Percentiles rank a stretch among this genome's conserved stretches.
Conservation (phyloP, 2,329 filamentous ascomycete species). For the Curvularia eragrostidis region DNA sequence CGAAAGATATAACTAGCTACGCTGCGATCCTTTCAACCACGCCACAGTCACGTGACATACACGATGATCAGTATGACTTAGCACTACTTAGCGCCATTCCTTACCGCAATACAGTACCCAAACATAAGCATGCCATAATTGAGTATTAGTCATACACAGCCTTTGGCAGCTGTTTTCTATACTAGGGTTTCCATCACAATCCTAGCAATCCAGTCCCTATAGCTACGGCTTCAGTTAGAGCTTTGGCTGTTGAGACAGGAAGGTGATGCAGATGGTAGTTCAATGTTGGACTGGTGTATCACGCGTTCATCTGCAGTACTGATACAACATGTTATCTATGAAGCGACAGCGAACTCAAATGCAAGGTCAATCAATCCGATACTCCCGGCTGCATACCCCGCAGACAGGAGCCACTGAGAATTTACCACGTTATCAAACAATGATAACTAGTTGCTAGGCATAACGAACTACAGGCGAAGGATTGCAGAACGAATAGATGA, state of each 20-base stretch:
- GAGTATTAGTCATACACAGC: background rate
- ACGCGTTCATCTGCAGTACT: background rate
- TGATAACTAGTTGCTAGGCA: background rate
- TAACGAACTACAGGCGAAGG: background rate
- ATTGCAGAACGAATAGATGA: background rate
- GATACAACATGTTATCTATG: background rate
- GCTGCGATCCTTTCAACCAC: background rate
- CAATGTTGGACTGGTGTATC: background rate
- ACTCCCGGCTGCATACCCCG: slow-evolving; percentile 1
- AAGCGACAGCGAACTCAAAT: background rate
- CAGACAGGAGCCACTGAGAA: slow-evolving; percentile 1
- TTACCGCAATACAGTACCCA: too few relatives aligned
- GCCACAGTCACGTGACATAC: background rate
- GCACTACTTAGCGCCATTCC: background rate
- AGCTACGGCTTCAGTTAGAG: background rate
- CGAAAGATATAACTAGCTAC: too few relatives aligned
- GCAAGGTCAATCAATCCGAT: background rate
- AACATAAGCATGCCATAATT: too few relatives aligned
- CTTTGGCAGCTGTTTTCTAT: background rate
- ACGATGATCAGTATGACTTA: too few relatives aligned
- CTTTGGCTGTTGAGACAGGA: background rate
- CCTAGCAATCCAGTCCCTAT: background rate
- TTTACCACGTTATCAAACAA: slow-evolving; percentile 2
- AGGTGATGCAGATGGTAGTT: background rate
- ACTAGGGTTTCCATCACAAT: background rate